Evolutionary conservation across 768 basidiomycete species (phyloP).

Genomic region (Cystobasidium tubakii): DNA sequence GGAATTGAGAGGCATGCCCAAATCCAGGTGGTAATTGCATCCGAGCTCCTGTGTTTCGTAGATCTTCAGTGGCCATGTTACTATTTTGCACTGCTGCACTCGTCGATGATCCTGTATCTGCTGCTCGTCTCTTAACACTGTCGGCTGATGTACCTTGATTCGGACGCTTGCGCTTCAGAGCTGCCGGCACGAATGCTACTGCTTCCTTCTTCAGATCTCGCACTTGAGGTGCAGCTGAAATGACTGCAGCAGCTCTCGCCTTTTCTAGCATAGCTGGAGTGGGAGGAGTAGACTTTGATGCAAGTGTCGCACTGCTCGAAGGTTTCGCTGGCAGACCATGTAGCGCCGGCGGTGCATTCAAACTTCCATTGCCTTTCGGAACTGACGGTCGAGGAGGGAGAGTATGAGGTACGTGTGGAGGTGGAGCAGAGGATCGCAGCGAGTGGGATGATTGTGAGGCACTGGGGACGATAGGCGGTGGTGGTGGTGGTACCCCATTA

Average conservation of each 20-base stretch:
- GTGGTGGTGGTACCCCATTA: conserved; percentile 44
- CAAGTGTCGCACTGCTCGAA: conserved; percentile 32
- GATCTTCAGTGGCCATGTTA: neutral
- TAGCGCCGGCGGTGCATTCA: conserved; percentile 19
- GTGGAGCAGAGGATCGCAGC: conserved; percentile 48
- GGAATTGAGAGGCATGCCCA: neutral
- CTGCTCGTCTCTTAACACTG: neutral
- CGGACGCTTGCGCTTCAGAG: conserved; percentile 59
- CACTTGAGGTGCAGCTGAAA: conserved; percentile 77
- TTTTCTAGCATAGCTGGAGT: conserved; percentile 13
- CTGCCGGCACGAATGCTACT: conserved; percentile 78
- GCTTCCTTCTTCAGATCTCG: conserved; percentile 93
- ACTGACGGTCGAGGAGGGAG: conserved; percentile 43
- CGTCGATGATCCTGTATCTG: neutral
- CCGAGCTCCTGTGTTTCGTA: neutral
- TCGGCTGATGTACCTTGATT: neutral
- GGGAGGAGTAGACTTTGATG: conserved; percentile 2
- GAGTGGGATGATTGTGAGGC: conserved; percentile 36
- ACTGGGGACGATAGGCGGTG: conserved; percentile 38
- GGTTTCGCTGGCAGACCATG: conserved; percentile 38
- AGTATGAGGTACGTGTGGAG: conserved; percentile 44
- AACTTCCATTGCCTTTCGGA: neutral
- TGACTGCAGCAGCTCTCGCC: conserved; percentile 58
- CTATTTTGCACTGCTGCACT: neutral
- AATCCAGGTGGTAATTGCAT: conserved; percentile 24